Conservation (phyloP, 139 green algal genomes). For the Tetratostichococcus sp. region DNA sequence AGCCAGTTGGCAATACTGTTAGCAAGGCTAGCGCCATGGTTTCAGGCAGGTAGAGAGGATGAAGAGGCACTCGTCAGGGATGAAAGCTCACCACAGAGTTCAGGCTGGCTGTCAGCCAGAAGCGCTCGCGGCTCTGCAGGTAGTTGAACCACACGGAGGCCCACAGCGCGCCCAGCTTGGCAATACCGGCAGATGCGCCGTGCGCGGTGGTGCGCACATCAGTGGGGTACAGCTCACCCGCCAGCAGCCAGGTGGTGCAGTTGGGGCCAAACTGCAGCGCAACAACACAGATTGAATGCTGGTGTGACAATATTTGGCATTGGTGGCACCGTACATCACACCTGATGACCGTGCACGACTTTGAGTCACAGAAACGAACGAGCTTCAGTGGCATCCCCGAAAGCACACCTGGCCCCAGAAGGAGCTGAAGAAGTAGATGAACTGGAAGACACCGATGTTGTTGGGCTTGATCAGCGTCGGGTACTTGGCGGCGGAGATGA, state of each 20-base stretch:
- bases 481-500: constrained; percentile 48
- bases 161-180: constrained; percentile 53
- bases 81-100: constrained; percentile 18
- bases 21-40: too few relatives aligned
- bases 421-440: constrained; percentile 71
- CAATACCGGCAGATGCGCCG: constrained; percentile 47
- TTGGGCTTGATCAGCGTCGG: constrained; percentile 22
- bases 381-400: too few relatives aligned
- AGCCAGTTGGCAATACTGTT: too few relatives aligned
- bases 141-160: constrained; percentile 32
- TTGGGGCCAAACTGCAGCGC: constrained; percentile 20
- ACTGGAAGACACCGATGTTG: constrained; percentile 50
- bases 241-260: constrained; percentile 31
- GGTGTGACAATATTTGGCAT: too few relatives aligned
- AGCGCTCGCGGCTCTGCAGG: constrained; percentile 22
- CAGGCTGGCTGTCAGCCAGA: constrained; percentile 42
- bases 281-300: too few relatives aligned
- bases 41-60: too few relatives aligned
- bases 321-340: too few relatives aligned
- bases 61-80: too few relatives aligned
- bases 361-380: too few relatives aligned
- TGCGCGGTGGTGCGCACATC: constrained; percentile 54
- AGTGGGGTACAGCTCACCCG: constrained; percentile 68
- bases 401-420: constrained; percentile 68
- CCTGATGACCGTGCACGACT: too few relatives aligned